Conservation (phyloP, 139 green algal species). For the Pleodorina starrii region DNA sequence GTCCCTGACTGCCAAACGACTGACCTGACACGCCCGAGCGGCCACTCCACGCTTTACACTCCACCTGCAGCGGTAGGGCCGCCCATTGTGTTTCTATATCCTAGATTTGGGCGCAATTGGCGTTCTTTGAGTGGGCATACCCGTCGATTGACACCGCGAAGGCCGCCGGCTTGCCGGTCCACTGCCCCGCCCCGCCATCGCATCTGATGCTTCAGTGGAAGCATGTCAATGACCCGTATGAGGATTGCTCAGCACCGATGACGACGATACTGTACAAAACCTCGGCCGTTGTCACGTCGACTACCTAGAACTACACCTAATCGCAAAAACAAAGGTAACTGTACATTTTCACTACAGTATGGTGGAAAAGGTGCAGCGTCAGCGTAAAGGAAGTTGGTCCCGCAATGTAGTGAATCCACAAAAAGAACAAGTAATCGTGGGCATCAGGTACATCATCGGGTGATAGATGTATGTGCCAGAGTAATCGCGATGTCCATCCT, state of each 20-base stretch:
- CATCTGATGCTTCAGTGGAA: not conserved
- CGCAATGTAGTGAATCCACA: too few relatives aligned
- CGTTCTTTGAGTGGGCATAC: not conserved
- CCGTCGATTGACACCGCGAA: not conserved
- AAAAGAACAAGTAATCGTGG: not conserved
- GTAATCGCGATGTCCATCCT: too few relatives aligned
- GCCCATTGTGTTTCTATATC: not conserved
- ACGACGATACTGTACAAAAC: too few relatives aligned
- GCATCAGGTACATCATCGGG: not conserved
- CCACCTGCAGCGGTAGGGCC: not conserved
- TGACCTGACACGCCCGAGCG: not conserved
- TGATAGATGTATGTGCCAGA: too few relatives aligned
- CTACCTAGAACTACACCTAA: not conserved
- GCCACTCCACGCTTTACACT: conserved; percentile 1
- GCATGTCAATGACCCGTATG: not conserved
- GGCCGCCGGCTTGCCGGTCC: conserved; percentile 20
- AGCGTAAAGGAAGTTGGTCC: too few relatives aligned
- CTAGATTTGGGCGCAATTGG: not conserved
- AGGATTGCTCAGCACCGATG: not conserved
- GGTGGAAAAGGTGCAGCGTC: too few relatives aligned
- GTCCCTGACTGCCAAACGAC: not conserved
- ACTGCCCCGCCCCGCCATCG: not conserved
- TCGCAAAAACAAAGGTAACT: not conserved
- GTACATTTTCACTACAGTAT: not conserved
- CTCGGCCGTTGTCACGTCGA: not conserved